Conservation (phyloP, 495 filamentous ascomycete genomes). For the Amniculicola lignicola region DNA sequence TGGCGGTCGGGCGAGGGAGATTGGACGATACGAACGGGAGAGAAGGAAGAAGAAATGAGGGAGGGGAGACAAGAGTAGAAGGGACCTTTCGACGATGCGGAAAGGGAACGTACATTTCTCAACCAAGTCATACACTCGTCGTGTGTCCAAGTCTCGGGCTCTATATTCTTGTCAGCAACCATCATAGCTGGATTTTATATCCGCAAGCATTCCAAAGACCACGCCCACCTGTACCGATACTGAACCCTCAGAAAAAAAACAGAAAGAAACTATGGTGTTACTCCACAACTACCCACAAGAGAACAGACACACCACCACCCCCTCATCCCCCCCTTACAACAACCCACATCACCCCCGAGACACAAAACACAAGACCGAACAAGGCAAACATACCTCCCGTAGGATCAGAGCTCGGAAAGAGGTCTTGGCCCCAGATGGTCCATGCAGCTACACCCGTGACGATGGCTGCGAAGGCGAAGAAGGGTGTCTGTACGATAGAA, state of each 20-base stretch:
- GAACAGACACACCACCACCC: no score
- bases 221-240: no score
- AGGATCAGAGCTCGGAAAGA: conserved; percentile 76
- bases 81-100: background rate
- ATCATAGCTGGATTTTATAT: no score
- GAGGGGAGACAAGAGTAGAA: background rate
- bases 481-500: conserved; percentile 24
- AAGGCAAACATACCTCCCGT: conserved; percentile 65
- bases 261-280: no score
- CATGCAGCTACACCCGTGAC: conserved; percentile 79
- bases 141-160: conserved; percentile 51
- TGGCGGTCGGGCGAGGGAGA: conserved; percentile 3
- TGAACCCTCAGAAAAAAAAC: no score
- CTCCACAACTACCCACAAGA: no score
- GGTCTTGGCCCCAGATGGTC: conserved; percentile 75
- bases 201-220: no score
- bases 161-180: conserved; percentile 3
- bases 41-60: background rate
- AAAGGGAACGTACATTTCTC: conserved; percentile 57
- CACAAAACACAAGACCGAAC: background rate
- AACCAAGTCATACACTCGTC: conserved; percentile 65
- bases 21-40: background rate
- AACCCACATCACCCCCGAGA: no score
- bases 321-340: no score
- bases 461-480: conserved; percentile 68